A percentile compares a stretch with the other conserved stretches of the same genome.
Conservation (phyloP, 139 green algal genomes). For the Desmodesmus armatus region DNA sequence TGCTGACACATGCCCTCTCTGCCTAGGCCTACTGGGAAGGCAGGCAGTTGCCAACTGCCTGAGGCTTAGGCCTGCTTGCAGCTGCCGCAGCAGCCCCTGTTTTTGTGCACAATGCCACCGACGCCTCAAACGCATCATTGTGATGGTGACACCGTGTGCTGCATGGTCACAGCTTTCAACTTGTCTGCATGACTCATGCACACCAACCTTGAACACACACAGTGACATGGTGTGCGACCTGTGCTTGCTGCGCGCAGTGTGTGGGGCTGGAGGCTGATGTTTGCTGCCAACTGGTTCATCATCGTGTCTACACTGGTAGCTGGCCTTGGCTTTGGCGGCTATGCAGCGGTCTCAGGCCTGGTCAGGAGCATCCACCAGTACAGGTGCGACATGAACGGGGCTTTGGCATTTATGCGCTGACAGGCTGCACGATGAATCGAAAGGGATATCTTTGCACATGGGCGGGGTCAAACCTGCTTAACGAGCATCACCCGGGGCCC, state of each 20-base stretch:
- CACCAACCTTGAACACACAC: too few species aligned
- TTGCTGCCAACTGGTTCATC: conserved; percentile 28
- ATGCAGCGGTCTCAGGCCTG: not conserved
- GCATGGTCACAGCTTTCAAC: not conserved
- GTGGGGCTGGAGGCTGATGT: conserved; percentile 25
- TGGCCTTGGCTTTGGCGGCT: conserved; percentile 13
- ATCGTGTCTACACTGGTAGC: not conserved
- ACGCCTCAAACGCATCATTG: too few species aligned
- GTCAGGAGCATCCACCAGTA: not conserved
- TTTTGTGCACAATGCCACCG: too few species aligned
- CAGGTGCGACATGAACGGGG: too few species aligned
- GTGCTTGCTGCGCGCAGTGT: not conserved
- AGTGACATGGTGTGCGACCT: not conserved
- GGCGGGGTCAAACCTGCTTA: too few species aligned
- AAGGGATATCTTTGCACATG: too few species aligned
- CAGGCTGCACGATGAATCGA: too few species aligned
- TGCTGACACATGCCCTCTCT: too few species aligned
- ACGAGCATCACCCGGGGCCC: too few species aligned
- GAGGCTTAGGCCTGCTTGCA: not conserved
- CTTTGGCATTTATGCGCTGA: too few species aligned
- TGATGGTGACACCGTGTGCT: not conserved
- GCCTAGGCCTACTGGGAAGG: too few species aligned
- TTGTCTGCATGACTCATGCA: not conserved
- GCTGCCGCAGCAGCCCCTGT: not conserved
- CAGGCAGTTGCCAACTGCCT: too few species aligned